phyloP scores from a whole-genome alignment of 2,329 filamentous ascomycete species.

The Plenodomus tracheiphilus region DNA sequence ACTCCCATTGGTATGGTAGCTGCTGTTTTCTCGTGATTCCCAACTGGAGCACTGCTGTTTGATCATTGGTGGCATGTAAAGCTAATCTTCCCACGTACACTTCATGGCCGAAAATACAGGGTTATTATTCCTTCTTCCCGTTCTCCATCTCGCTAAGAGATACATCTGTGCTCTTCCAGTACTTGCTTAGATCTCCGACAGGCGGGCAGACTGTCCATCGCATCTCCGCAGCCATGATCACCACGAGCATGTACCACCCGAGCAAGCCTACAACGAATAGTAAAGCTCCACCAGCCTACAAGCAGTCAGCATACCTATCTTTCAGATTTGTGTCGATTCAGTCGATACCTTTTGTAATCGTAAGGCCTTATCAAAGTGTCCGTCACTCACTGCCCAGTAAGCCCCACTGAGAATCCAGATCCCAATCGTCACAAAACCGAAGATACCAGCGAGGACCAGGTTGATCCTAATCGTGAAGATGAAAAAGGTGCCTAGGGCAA shows the following conservation, averaged over 20 bases:
- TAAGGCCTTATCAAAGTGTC: slow-evolving; percentile 48
- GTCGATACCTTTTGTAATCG: slow-evolving; percentile 51
- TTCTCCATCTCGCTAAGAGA: slow-evolving; percentile 28
- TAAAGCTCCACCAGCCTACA: slow-evolving; percentile 42
- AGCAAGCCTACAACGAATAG: slow-evolving; percentile 53
- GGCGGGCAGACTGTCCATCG: slow-evolving; percentile 54
- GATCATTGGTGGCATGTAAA: no score
- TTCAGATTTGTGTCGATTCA: no score
- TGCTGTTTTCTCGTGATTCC: no score
- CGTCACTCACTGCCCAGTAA: slow-evolving; percentile 54
- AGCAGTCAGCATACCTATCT: slow-evolving; percentile 7
- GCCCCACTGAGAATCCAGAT: slow-evolving; percentile 53
- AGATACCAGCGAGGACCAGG: slow-evolving; percentile 54
- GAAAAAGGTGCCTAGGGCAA: slow-evolving; percentile 57
- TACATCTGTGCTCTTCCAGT: slow-evolving; percentile 47
- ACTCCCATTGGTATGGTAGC: no score
- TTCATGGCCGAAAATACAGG: no score
- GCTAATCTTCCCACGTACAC: no score
- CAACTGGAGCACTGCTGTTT: no score
- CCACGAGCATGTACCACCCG: slow-evolving; percentile 59
- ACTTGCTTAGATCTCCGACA: slow-evolving; percentile 56
- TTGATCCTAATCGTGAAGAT: slow-evolving; percentile 58
- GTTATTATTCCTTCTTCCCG: slow-evolving; percentile 30
- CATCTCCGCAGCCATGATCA: slow-evolving; percentile 60
- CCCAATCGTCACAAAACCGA: slow-evolving; percentile 51